Percentiles rank a stretch among this genome's conserved stretches.
Conservation (phyloP, 129 eudicot genomes). For the Centaurea solstitialis region DNA sequence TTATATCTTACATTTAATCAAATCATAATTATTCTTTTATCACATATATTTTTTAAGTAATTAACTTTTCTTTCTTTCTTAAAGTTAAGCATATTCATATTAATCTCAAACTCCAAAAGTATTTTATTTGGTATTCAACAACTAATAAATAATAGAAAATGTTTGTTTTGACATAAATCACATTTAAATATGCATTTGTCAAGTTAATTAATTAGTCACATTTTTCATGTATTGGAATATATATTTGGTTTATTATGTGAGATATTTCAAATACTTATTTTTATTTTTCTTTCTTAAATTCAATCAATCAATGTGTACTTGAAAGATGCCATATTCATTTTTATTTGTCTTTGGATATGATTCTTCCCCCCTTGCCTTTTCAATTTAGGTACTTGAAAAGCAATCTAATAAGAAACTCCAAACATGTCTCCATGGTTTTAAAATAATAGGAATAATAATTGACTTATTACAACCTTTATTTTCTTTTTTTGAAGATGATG, state of each 20-base stretch:
- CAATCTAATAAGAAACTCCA: constrained; percentile 35
- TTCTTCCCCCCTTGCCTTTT: constrained; percentile 55
- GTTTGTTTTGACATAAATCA: constrained; percentile 5
- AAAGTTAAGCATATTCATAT: neutral
- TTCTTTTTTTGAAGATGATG: constrained; percentile 28
- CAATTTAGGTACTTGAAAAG: constrained; percentile 39
- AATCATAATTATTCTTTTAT: neutral
- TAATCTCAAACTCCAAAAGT: neutral
- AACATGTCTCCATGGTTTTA: constrained; percentile 41
- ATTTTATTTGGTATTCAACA: neutral
- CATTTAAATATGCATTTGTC: constrained; percentile 9
- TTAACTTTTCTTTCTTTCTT: neutral
- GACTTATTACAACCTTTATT: constrained; percentile 32
- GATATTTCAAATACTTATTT: constrained; percentile 4
- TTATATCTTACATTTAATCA: neutral
- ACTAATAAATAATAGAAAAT: neutral
- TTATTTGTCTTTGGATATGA: constrained; percentile 48
- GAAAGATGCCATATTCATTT: constrained; percentile 35
- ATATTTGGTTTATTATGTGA: constrained; percentile 12
- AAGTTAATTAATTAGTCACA: neutral
- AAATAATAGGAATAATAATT: constrained; percentile 33
- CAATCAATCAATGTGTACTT: constrained; percentile 31
- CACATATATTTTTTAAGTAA: neutral
- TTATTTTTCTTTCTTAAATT: neutral
- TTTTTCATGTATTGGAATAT: neutral